A percentile compares a stretch with the other conserved stretches of the same genome.
phyloP scores from a whole-genome alignment of 2,329 filamentous ascomycete genomes.

The Mycosphaerella sp. region DNA sequence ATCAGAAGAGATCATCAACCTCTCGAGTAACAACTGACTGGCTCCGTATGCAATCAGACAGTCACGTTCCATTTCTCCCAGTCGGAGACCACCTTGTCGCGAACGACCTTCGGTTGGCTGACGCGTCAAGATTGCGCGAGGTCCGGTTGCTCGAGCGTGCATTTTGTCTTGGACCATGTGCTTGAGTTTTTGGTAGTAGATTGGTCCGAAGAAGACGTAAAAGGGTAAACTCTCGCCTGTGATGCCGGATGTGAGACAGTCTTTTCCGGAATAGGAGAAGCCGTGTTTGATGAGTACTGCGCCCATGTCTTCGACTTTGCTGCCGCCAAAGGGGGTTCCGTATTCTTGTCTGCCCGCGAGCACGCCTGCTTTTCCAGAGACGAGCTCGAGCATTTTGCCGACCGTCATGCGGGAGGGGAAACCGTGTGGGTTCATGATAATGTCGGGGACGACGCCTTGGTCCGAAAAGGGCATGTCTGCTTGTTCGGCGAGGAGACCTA shows the following conservation, averaged over 20 bases:
- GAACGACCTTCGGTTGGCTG: constrained; percentile 96
- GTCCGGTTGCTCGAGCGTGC: constrained; percentile 89
- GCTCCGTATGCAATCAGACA: constrained; percentile 97
- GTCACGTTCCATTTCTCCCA: constrained; percentile 99
- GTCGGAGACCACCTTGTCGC: constrained; percentile 79
- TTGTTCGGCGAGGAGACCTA: constrained; percentile 92
- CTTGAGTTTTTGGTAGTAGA: constrained; percentile 99
- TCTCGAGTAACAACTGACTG: constrained; percentile 82
- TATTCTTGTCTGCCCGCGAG: constrained; percentile 80
- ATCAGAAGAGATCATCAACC: constrained; percentile 91
- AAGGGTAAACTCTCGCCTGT: constrained; percentile 90
- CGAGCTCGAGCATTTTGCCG: constrained; percentile 90
- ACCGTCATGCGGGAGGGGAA: constrained; percentile 99
- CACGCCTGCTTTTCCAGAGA: constrained; percentile 90
- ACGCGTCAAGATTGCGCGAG: constrained; percentile 82
- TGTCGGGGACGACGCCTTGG: constrained; percentile 84
- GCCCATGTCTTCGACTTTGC: constrained; percentile 82
- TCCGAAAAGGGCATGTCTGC: constrained; percentile 97
- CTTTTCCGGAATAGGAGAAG: constrained; percentile 95
- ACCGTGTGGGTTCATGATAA: constrained; percentile 99
- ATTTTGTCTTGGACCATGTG: constrained; percentile 99
- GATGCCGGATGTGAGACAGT: constrained; percentile 91
- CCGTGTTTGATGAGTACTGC: constrained; percentile 77
- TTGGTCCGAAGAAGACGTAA: constrained; percentile 97
- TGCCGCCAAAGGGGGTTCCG: constrained; percentile 80